Percentiles rank a stretch among this genome's conserved stretches.
Evolutionary conservation across 2,329 filamentous ascomycete genomes (phyloP).

Genomic region (Aspergillus calidoustus): DNA sequence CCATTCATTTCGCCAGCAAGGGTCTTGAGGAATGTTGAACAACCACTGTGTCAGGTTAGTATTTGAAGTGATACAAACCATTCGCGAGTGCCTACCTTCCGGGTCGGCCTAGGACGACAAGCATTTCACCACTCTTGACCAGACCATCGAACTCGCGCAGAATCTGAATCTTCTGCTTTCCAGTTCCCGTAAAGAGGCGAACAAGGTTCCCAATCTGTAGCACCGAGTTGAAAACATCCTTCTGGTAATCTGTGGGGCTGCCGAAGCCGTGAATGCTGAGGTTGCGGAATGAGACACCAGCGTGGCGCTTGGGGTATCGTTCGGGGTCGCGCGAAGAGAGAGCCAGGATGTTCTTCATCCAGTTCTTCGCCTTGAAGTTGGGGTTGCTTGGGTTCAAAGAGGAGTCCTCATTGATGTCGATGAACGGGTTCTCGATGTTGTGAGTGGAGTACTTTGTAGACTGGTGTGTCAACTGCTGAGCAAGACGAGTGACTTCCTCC

Average conservation of each 20-base stretch:
- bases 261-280: conserved; percentile 72
- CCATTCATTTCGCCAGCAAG: conserved; percentile 83
- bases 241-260: conserved; percentile 70
- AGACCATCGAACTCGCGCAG: conserved; percentile 68
- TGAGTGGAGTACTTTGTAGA: conserved; percentile 37
- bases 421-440: conserved; percentile 41
- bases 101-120: conserved; percentile 59
- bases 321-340: conserved; percentile 57
- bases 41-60: conserved; percentile 48
- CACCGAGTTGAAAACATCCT: conserved; percentile 46
- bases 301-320: conserved; percentile 58
- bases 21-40: conserved; percentile 86
- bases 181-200: conserved; percentile 39
- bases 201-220: conserved; percentile 40
- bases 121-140: conserved; percentile 61
- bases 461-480: conserved; percentile 40
- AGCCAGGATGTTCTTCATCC: conserved; percentile 53
- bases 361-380: conserved; percentile 52
- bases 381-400: conserved; percentile 51
- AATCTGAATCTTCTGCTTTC: conserved; percentile 61
- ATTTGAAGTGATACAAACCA: background rate
- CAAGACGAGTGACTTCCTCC: conserved; percentile 39
- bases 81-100: conserved; percentile 35
- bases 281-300: conserved; percentile 69
- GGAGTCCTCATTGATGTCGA: conserved; percentile 38